Evolutionary conservation across 768 basidiomycete species (phyloP), one percentile per base, ranked within the genome.

Genomic region (Mycena latifolia): DNA sequence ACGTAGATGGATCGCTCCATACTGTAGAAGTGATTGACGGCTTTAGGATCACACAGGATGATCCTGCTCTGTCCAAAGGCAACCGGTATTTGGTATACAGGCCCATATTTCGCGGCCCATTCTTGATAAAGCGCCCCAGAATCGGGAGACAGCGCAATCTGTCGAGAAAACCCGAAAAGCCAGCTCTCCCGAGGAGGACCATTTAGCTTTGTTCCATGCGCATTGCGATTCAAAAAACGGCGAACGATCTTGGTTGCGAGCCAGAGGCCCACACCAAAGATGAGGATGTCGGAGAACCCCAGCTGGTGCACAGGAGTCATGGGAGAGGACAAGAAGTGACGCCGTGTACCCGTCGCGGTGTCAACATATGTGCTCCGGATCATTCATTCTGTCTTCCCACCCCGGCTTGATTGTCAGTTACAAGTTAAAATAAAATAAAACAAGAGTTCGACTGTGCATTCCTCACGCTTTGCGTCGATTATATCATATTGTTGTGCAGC

Each of bases 71-170:
- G 48, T 17, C 68, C 59, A 25, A 73, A 68, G 2, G 55, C 37
- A 5, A 66, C 63, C 0, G 77, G 74, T 5, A 77, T 56, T 20
- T 67, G 33, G 64, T 63, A 79, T 9, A 76, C 77, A 33, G 76
- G 35, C 45, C 79, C 79, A 47, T 77, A 79, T 55, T 75, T 53
- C 50, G 66, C 69, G 17, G 70, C 72, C 79, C 79, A 79, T 8
- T 73, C 61, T 58, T 78, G 75, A 66, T 63, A 76, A 11, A 77
- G 22, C 0, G 54, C 14, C 7, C 69, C 71, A 20, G 64, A 22
- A 43, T 75, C 71, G 5, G 58, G 33, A 2, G 67, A 39, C 39
- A 69, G 55, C 18, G 58, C 28, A 7, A 75, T 1, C 22, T n/a
- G 31, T 22, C 65, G 55, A 33, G 25, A 51, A 6, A 76, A 55